Percentiles rank a stretch among this genome's conserved stretches.
Conservation (phyloP, 495 filamentous ascomycete genomes). For the Penicillium daleae region DNA sequence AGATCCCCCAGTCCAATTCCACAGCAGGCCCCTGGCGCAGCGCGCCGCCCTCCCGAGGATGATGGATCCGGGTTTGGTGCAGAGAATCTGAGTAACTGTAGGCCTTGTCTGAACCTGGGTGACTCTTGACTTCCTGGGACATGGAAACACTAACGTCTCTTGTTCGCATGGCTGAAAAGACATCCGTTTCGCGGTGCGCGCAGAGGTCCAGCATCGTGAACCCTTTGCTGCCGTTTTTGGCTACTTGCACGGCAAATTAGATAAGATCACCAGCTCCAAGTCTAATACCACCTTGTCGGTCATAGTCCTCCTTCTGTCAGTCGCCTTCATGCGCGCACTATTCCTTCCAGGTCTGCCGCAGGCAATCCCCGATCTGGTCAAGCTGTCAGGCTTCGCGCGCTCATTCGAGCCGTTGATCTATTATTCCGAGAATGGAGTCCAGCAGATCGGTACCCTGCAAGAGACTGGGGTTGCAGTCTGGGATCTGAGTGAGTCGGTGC, state of each 20-base stretch:
- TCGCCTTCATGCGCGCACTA: conserved; percentile 64
- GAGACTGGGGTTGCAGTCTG: conserved; percentile 89
- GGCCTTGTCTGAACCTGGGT: conserved; percentile 34
- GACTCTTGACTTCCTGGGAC: conserved; percentile 21
- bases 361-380: conserved; percentile 84
- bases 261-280: conserved; percentile 57
- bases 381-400: conserved; percentile 82
- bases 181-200: conserved; percentile 81
- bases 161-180: conserved; percentile 55
- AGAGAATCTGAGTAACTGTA: conserved; percentile 60
- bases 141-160: conserved; percentile 42
- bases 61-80: conserved; percentile 41
- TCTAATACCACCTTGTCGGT: conserved; percentile 69
- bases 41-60: conserved; percentile 32
- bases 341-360: conserved; percentile 66
- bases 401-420: conserved; percentile 90
- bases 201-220: conserved; percentile 86
- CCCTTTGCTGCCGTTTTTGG: conserved; percentile 75
- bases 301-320: conserved; percentile 58
- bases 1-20: conserved; percentile 55
- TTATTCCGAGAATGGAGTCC: conserved; percentile 85
- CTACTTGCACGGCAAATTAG: conserved; percentile 61
- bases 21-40: conserved; percentile 23
- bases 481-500: conserved; percentile 87
- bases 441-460: conserved; percentile 82